Base-by-base conservation (phyloP, 441 rosid genomes). In the Arabidopsis lyrata region DNA sequence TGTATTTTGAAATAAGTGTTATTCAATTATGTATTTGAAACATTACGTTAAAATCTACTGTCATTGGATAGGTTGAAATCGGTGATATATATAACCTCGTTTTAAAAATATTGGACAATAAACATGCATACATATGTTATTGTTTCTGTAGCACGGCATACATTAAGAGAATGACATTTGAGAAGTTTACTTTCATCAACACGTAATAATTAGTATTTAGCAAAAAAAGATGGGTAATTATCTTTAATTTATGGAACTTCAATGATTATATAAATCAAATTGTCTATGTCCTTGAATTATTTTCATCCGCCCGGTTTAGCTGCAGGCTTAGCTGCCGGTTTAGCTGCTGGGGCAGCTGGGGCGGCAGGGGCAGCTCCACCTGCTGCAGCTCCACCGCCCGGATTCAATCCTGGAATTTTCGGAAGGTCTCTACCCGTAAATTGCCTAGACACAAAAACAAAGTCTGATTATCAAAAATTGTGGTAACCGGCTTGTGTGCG, bases 371-470 rank as follows among this genome's bases (percentile, higher is more conserved):
- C 22, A 15, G 70, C 22, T 12, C 47, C 47, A 41, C 42, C n/a
- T 1, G 48, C 16, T 16, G 54, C 54, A 2, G 22, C 24, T 22
- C n/a, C 64, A 59, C 31, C 31, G 6, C 52, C 41, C 2, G 61
- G 58, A 13, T 22, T 63, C 38, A 45, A 10, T 36, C 57, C 50
- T 2, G 54, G 49, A 20, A 35, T 27, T 15, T 27, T 12, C 15
- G 77, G 77, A 0, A 16, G 18, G 1, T 56, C 71, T 35, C 36
- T 45, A 13, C 77, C 71, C 42, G 65, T 64, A 0, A 8, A 1
- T 58, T 2, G 8, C 61, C 78, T 74, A 74, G 2, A 74, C 48
- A 57, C 16, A 39, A 39, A 42, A 31, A 66, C 52, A 74, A 48
- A 45, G 18, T 39, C 2, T 47, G 42, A 38, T 66, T 74, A 49